Conservation (phyloP, 1,284 basidiomycete genomes). For the Cutaneotrichosporon sp. region DNA sequence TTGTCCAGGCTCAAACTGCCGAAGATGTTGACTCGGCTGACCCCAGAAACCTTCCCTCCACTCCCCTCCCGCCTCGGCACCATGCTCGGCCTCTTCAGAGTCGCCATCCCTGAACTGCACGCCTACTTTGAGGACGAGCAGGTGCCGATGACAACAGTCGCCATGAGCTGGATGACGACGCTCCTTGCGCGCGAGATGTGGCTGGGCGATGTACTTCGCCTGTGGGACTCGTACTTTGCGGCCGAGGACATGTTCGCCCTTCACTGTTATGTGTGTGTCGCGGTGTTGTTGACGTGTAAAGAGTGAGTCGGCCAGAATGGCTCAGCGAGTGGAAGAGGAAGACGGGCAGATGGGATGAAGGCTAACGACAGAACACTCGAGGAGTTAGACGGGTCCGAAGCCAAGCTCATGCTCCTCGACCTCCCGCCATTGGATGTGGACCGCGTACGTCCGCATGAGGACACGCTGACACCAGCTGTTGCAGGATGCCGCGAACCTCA, state of each 20-base stretch:
- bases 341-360: slow-evolving; percentile 28
- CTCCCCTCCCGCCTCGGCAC: slow-evolving; percentile 44
- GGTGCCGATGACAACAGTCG: slow-evolving; percentile 47
- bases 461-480: slow-evolving; percentile 30
- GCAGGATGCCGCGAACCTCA: slow-evolving; percentile 47
- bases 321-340: slow-evolving; percentile 46
- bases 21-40: slow-evolving; percentile 3
- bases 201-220: slow-evolving; percentile 45
- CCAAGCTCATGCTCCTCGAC: slow-evolving; percentile 50
- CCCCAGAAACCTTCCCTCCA: slow-evolving; percentile 40
- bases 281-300: slow-evolving; percentile 48
- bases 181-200: slow-evolving; percentile 50
- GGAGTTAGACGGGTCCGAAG: slow-evolving; percentile 50
- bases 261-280: slow-evolving; percentile 52
- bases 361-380: slow-evolving; percentile 38
- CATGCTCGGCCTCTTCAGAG: slow-evolving; percentile 46
- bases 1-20: too few relatives aligned
- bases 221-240: slow-evolving; percentile 52
- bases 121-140: slow-evolving; percentile 53
- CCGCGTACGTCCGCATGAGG: slow-evolving; percentile 29
- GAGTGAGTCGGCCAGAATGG: slow-evolving; percentile 37
- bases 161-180: slow-evolving; percentile 47
- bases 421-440: slow-evolving; percentile 51
- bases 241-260: slow-evolving; percentile 49
- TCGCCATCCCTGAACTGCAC: slow-evolving; percentile 46